Evolutionary conservation across 306 rosid genomes (phyloP), one percentile per base, ranked within the genome.

Genomic region (Glycine soja): DNA sequence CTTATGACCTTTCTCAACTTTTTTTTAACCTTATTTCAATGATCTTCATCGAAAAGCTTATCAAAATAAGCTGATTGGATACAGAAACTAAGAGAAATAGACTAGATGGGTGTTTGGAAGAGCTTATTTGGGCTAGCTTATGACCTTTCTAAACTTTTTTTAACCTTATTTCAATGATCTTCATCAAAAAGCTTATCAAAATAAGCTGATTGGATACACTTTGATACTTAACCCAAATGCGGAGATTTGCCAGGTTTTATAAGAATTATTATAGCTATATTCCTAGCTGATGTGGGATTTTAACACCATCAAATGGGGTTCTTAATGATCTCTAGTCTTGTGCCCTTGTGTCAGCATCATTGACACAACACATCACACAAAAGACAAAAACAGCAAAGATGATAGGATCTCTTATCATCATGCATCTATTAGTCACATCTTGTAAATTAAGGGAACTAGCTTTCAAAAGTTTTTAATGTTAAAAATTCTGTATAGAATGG

Each of bases 221-320:
- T 38, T 40, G 50, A 64, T 36, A 13, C 47, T 32, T 64, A 64
- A 36, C 18, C 70, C 11, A 65, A 38, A 11, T 32, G 15, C 0
- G 43, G 68, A 30, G 68, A 16, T 10, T 11, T 14, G 71, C 12
- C 30, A 65, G 38, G 30, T 38, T 38, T 4, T 42, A 67, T 8
- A 67, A 64, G 32, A 67, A 64, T 13, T 42, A 67, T 15, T 15
- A 42, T 67, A 15, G 14, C 30, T 67, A 67, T 42, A 42, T 8
- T 15, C 34, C 52, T 67, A 42, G 24, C 8, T 43, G 13, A 67
- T 4, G 8, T 67, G 53, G n/a, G 53, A 18, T 68, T n/a, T 42
- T 67, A 67, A 67, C 52, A 67, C 72, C 72, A 68, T 47, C 4
- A 46, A 76, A 70, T 14, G 30, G 59, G 38, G 67, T 64, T 85